These are phyloP conservation scores for Colletotrichum sp. DNA, from an alignment of 2,329 filamentous ascomycete species.

Conservation along the genomic window DNA sequence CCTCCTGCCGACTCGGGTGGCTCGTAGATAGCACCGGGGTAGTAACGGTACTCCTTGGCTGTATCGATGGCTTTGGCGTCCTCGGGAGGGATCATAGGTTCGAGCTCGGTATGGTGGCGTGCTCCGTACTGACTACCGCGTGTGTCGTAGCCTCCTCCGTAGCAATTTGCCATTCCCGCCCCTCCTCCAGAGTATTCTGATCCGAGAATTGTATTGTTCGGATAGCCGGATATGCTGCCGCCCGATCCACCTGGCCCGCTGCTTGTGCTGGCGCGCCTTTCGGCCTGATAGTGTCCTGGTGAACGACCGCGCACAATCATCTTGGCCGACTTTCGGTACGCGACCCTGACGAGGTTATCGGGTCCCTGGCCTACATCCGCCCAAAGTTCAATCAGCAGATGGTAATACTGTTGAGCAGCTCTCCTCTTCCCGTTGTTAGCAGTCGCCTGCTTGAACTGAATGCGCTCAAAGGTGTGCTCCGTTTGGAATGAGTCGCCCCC, in stretches of 20 bases:
- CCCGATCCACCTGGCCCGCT: conserved; percentile 72
- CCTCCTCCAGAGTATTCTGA: conserved; percentile 41
- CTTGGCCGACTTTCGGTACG: conserved; percentile 74
- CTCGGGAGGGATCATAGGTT: conserved; percentile 56
- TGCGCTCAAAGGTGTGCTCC: conserved; percentile 79
- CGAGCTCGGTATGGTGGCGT: conserved; percentile 56
- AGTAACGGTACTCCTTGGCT: conserved; percentile 61
- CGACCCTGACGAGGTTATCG: conserved; percentile 72
- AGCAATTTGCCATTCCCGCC: conserved; percentile 44
- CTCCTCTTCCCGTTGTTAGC: conserved; percentile 92
- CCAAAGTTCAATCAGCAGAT: conserved; percentile 85
- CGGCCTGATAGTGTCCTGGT: conserved; percentile 80
- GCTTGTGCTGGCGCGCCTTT: conserved; percentile 70
- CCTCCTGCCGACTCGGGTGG: conserved; percentile 37
- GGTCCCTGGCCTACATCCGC: conserved; percentile 64
- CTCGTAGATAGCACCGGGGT: conserved; percentile 56
- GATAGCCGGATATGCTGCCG: conserved; percentile 61
- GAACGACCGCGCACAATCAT: conserved; percentile 89
- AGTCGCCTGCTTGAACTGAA: conserved; percentile 93
- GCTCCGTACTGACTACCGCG: conserved; percentile 46
- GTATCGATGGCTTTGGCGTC: conserved; percentile 55
- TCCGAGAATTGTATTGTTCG: conserved; percentile 42
- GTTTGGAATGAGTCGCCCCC: conserved; percentile 46
- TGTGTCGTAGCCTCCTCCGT: conserved; percentile 43
- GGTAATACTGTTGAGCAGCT: conserved; percentile 91